phyloP scores from a whole-genome alignment of 2,329 filamentous ascomycete genomes.

The Pseudogymnoascus sp. region DNA sequence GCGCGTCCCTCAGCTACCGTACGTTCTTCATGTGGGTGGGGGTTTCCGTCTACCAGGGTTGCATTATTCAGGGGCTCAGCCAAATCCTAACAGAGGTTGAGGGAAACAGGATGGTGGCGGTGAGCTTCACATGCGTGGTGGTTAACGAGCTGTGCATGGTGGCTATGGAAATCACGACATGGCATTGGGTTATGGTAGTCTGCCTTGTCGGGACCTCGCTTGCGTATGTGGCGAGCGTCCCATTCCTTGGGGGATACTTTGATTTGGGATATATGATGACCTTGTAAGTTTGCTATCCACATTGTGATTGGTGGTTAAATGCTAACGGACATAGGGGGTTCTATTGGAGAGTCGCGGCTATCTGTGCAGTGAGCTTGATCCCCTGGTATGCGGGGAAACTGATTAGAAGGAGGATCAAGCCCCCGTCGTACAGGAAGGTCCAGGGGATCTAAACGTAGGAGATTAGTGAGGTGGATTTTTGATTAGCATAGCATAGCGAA shows the following conservation, averaged over 20 bases:
- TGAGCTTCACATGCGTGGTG: constrained; percentile 85
- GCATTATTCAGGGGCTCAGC: constrained; percentile 88
- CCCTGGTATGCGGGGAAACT: constrained; percentile 84
- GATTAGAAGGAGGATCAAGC: constrained; percentile 75
- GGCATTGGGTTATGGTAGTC: constrained; percentile 88
- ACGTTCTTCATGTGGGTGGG: constrained; percentile 97
- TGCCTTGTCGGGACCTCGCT: constrained; percentile 74
- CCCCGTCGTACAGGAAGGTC: constrained; percentile 92
- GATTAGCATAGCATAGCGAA: constrained; percentile 1
- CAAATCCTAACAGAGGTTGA: constrained; percentile 79
- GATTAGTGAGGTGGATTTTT: not conserved
- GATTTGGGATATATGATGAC: constrained; percentile 73
- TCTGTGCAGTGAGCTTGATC: constrained; percentile 70
- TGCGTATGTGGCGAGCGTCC: constrained; percentile 73
- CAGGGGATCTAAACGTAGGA: constrained; percentile 43
- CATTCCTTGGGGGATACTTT: constrained; percentile 83
- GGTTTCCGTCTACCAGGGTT: constrained; percentile 90
- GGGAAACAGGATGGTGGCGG: constrained; percentile 68
- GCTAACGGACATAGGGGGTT: constrained; percentile 52
- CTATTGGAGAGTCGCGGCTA: constrained; percentile 77
- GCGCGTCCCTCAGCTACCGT: constrained; percentile 77
- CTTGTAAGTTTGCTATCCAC: constrained; percentile 37
- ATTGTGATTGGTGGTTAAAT: constrained; percentile 15
- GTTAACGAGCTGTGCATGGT: constrained; percentile 97
- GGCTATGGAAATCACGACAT: constrained; percentile 90